Percentiles rank a stretch among this genome's conserved stretches.
These are phyloP conservation scores for Colletotrichum navitas DNA, from an alignment of 2,329 filamentous ascomycete genomes.

Conservation along the genomic window DNA sequence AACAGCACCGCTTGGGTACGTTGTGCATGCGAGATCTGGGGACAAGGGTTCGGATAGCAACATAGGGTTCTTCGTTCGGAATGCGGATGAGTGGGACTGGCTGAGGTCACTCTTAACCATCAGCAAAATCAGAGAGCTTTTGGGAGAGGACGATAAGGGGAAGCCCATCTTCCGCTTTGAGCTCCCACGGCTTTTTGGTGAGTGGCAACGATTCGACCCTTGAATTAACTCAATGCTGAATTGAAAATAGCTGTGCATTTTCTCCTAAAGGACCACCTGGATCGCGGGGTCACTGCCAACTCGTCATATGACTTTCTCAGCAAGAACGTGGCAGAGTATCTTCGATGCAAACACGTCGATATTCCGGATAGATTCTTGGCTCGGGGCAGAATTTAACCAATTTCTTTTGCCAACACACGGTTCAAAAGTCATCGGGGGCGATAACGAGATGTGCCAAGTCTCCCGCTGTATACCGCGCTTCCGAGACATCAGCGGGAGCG, in stretches of 20 bases:
- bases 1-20: constrained; percentile 48
- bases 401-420: neutral
- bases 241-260: constrained; percentile 48
- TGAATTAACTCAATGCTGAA: constrained; percentile 14
- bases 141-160: constrained; percentile 54
- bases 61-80: constrained; percentile 45
- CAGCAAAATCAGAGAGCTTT: constrained; percentile 52
- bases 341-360: constrained; percentile 48
- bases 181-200: constrained; percentile 49
- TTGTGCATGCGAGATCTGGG: constrained; percentile 51
- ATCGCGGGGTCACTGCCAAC: constrained; percentile 40
- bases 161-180: constrained; percentile 60
- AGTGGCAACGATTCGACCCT: neutral
- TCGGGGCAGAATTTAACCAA: constrained; percentile 41
- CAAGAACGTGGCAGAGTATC: constrained; percentile 49
- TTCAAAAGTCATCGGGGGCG: neutral
- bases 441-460: neutral
- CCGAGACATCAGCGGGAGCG: neutral
- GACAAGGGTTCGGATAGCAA: constrained; percentile 59
- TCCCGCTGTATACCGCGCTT: neutral
- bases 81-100: constrained; percentile 44
- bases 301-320: constrained; percentile 50
- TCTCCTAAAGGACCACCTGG: constrained; percentile 58
- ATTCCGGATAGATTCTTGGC: constrained; percentile 48
- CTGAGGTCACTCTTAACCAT: constrained; percentile 56